These are phyloP conservation scores for Pelargonium australe DNA, from an alignment of 441 rosid genomes.

Conservation along the genomic window DNA sequence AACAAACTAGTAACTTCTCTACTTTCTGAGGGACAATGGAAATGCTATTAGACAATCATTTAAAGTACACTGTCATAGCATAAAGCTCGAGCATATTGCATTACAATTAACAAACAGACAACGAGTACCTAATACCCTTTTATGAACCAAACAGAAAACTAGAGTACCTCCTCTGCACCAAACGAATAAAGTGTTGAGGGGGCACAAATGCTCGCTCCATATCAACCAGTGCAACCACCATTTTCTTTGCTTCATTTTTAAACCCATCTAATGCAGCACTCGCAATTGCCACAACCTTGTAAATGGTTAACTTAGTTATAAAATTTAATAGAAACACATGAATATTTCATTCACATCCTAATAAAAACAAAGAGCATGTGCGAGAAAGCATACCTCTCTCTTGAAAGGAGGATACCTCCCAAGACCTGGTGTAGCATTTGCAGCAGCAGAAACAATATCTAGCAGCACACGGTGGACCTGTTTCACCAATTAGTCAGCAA, in stretches of 20 bases:
- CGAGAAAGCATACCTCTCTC: slow-evolving; percentile 56
- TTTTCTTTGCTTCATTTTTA: slow-evolving; percentile 77
- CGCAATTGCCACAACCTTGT: slow-evolving; percentile 81
- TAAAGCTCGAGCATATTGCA: neutral
- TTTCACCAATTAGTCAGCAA: slow-evolving; percentile 10
- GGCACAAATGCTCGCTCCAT: slow-evolving; percentile 99
- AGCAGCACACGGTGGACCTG: slow-evolving; percentile 86
- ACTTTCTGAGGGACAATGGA: slow-evolving; percentile 3
- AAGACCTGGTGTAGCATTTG: slow-evolving; percentile 89
- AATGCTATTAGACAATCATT: neutral
- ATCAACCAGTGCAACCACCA: slow-evolving; percentile 94
- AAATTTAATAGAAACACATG: neutral
- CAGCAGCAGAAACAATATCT: slow-evolving; percentile 78
- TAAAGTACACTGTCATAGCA: neutral
- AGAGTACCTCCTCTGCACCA: slow-evolving; percentile 80
- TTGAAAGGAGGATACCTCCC: slow-evolving; percentile 96
- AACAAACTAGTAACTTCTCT: neutral
- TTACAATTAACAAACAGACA: neutral
- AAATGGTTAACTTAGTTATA: neutral
- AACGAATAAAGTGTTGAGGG: slow-evolving; percentile 92
- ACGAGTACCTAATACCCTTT: neutral
- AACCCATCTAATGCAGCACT: slow-evolving; percentile 79
- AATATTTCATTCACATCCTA: slow-evolving; percentile 12
- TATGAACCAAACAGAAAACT: neutral
- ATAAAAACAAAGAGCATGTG: slow-evolving; percentile 14